Evolutionary conservation across 805 yeast species (phyloP).

Genomic region (Spencermartinsiella europaea): DNA sequence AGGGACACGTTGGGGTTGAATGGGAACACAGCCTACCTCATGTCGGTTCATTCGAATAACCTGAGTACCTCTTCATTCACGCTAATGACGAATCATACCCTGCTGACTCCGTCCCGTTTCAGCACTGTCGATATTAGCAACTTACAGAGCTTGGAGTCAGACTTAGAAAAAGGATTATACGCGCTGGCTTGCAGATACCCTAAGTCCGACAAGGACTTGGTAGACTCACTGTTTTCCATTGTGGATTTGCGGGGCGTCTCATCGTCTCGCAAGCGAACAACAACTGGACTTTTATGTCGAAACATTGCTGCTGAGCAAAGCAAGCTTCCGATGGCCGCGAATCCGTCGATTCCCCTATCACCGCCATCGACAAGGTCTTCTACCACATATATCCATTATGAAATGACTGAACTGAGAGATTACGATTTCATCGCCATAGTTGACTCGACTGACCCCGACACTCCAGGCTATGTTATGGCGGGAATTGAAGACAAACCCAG

Average conservation of each 20-base stretch:
- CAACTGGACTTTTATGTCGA: constrained; percentile 38
- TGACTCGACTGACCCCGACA: constrained; percentile 27
- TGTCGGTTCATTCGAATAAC: background rate
- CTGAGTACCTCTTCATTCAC: constrained; percentile 13
- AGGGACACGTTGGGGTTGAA: constrained; percentile 1
- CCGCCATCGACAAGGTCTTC: constrained; percentile 48
- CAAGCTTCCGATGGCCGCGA: constrained; percentile 49
- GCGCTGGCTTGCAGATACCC: constrained; percentile 23
- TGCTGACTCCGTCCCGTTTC: constrained; percentile 15
- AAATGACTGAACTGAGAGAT: constrained; percentile 34
- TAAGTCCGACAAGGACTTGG: constrained; percentile 1
- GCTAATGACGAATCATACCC: constrained; percentile 24
- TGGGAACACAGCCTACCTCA: constrained; percentile 1
- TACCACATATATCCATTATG: constrained; percentile 44
- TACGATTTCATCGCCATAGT: constrained; percentile 51
- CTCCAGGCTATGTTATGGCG: constrained; percentile 21
- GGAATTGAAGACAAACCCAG: constrained; percentile 27
- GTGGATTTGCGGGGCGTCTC: background rate
- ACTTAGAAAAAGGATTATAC: constrained; percentile 16
- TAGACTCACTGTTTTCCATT: background rate
- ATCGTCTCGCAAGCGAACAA: background rate
- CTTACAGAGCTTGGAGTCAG: constrained; percentile 1
- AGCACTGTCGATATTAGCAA: constrained; percentile 9
- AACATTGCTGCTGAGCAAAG: constrained; percentile 38
- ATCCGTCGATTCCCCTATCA: constrained; percentile 29